Conservation (phyloP, 2,329 filamentous ascomycete species). For the Pseudopithomyces maydicus region DNA sequence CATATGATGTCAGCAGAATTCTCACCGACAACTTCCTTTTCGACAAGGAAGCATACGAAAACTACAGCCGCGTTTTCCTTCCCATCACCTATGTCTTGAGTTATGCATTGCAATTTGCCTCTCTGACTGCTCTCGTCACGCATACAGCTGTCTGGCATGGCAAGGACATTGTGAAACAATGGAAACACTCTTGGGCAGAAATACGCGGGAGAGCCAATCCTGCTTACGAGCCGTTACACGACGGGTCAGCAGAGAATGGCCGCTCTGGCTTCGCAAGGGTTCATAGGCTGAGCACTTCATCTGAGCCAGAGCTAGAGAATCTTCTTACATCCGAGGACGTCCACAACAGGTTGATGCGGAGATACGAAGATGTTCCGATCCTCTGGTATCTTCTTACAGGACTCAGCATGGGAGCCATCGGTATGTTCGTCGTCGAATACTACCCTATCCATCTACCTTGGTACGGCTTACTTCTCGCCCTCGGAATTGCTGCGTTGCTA, state of each 20-base stretch:
- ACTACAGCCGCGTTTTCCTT: constrained; percentile 83
- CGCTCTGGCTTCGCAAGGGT: constrained; percentile 23
- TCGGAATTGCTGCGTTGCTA: constrained; percentile 77
- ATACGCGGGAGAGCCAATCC: constrained; percentile 48
- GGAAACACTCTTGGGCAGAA: constrained; percentile 71
- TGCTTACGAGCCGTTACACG: constrained; percentile 42
- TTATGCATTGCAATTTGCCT: constrained; percentile 86
- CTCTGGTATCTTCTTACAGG: constrained; percentile 82
- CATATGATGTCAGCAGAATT: constrained; percentile 82
- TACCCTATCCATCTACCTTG: constrained; percentile 79
- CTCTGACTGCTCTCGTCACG: constrained; percentile 76
- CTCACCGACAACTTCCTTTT: constrained; percentile 79
- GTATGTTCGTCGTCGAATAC: constrained; percentile 84
- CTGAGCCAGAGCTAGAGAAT: constrained; percentile 50
- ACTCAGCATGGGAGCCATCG: constrained; percentile 74
- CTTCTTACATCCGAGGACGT: constrained; percentile 77
- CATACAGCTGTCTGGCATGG: constrained; percentile 87
- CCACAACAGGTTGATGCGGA: constrained; percentile 81
- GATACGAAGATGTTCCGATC: constrained; percentile 80
- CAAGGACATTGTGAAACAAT: constrained; percentile 78
- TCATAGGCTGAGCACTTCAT: constrained; percentile 34
- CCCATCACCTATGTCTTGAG: constrained; percentile 87
- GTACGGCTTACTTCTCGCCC: constrained; percentile 81
- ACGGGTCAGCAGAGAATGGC: constrained; percentile 40
- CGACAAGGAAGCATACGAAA: constrained; percentile 74